These are phyloP conservation scores for Cyclocybe aegerita DNA, from an alignment of 768 basidiomycete species.

Conservation along the genomic window DNA sequence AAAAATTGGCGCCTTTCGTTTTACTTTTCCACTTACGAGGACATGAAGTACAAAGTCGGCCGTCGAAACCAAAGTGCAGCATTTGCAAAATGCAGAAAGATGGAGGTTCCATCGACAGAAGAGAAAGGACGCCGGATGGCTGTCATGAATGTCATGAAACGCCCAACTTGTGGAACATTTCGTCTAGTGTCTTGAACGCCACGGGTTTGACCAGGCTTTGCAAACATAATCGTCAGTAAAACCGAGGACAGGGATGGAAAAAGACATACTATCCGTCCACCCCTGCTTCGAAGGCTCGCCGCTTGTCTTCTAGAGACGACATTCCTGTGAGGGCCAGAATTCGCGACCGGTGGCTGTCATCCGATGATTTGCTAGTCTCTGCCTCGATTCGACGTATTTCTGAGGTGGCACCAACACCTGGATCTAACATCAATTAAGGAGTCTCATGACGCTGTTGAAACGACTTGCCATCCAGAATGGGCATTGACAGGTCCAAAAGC, in stretches of 20 bases:
- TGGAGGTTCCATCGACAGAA: conserved; percentile 1
- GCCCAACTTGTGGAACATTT: conserved; percentile 77
- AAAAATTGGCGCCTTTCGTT: neutral
- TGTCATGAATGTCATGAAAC: conserved; percentile 28
- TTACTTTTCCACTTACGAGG: neutral
- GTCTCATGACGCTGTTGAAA: neutral
- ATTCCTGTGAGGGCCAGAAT: conserved; percentile 92
- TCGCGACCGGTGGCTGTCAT: conserved; percentile 34
- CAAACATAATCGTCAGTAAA: conserved; percentile 4
- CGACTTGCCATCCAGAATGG: conserved; percentile 76
- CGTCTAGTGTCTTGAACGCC: conserved; percentile 87
- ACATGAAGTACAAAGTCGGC: too few relatives aligned
- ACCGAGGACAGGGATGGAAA: neutral
- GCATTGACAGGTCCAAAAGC: conserved; percentile 91
- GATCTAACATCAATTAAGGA: neutral
- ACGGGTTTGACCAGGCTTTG: conserved; percentile 90
- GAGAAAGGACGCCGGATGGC: neutral
- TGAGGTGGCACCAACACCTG: conserved; percentile 80
- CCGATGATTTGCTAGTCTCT: conserved; percentile 29
- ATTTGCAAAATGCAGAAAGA: neutral
- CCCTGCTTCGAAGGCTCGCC: conserved; percentile 87
- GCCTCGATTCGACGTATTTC: conserved; percentile 79
- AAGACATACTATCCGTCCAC: conserved; percentile 90
- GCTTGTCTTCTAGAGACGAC: conserved; percentile 92
- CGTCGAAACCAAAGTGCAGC: too few relatives aligned